Percentiles rank a stretch among this genome's conserved stretches.
phyloP scores from a whole-genome alignment of 1,284 basidiomycete species.

The Trametes hirsuta region DNA sequence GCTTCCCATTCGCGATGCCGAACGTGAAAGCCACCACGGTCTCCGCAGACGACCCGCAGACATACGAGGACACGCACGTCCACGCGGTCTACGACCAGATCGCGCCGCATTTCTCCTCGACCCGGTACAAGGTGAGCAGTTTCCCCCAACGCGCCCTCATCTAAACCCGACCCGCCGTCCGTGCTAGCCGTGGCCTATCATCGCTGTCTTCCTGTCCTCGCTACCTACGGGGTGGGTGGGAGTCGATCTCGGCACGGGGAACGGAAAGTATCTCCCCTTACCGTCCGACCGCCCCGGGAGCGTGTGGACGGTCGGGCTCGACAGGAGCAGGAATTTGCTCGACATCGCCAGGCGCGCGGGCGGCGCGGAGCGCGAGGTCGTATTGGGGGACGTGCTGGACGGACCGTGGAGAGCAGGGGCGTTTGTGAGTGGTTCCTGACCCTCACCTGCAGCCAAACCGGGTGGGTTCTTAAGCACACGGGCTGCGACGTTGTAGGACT shows the following conservation, averaged over 20 bases:
- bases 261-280: slow-evolving; percentile 93
- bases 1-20: slow-evolving; percentile 13
- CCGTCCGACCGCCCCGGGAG: slow-evolving; percentile 57
- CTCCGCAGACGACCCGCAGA: slow-evolving; percentile 50
- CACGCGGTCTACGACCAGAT: slow-evolving; percentile 91
- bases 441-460: neutral
- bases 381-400: slow-evolving; percentile 74
- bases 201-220: slow-evolving; percentile 77
- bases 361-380: slow-evolving; percentile 64
- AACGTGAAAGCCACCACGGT: slow-evolving; percentile 43
- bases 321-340: slow-evolving; percentile 81
- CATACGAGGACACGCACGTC: slow-evolving; percentile 77
- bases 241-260: slow-evolving; percentile 95
- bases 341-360: slow-evolving; percentile 70
- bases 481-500: slow-evolving; percentile 62
- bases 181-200: slow-evolving; percentile 91
- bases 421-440: slow-evolving; percentile 65
- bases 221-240: slow-evolving; percentile 84
- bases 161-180: neutral
- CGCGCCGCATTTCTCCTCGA: slow-evolving; percentile 90
- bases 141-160: neutral
- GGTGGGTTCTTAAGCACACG: neutral
- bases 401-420: slow-evolving; percentile 70
- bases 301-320: slow-evolving; percentile 80
- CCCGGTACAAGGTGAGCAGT: slow-evolving; percentile 81